phyloP scores from a whole-genome alignment of 345 rosid species.

The Syzygium oleosum region DNA sequence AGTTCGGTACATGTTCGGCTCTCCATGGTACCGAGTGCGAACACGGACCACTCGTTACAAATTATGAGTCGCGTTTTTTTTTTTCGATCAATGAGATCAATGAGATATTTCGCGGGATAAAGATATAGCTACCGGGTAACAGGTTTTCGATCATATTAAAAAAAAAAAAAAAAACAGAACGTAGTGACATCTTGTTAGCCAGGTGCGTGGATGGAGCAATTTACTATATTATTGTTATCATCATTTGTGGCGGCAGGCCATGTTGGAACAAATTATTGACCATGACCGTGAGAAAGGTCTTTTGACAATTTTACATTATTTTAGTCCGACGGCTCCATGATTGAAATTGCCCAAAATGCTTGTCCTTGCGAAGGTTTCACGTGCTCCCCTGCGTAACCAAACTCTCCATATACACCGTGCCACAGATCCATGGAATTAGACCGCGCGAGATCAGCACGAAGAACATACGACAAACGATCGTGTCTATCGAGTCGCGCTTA shows the following conservation, averaged over 20 bases:
- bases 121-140: background rate
- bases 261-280: background rate
- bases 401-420: too few relatives aligned
- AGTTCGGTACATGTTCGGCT: background rate
- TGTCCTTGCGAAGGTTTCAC: background rate
- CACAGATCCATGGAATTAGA: background rate
- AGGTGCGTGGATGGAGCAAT: background rate
- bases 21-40: background rate
- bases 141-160: background rate
- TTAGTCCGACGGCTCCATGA: background rate
- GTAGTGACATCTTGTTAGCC: background rate
- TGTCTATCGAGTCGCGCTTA: background rate
- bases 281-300: background rate
- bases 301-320: background rate
- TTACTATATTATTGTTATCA: background rate
- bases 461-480: background rate
- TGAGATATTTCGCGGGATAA: background rate
- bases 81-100: background rate
- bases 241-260: background rate
- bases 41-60: background rate
- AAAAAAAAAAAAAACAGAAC: background rate
- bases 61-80: background rate
- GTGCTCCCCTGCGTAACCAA: background rate
- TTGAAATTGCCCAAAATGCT: background rate
- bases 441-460: background rate